Base-by-base conservation (phyloP, 2,329 filamentous ascomycete species). In the Pseudonectria foliicola region DNA sequence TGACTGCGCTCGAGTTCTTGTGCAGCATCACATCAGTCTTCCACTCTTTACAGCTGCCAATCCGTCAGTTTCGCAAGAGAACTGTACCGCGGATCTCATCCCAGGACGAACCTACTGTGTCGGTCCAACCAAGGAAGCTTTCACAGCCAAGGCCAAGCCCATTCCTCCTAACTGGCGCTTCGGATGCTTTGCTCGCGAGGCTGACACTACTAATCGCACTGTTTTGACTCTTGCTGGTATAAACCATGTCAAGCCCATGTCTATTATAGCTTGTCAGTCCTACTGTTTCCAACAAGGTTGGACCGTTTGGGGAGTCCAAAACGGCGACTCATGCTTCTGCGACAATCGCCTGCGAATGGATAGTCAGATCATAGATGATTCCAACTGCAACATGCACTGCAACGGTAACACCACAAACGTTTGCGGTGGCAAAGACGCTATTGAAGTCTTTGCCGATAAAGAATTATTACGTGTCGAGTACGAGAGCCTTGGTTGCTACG, bases 321-420 rank as follows among this genome's bases (percentile, higher is more conserved):
- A 31, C 31, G 36, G 36, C 24, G 28, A 38, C 31, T 34, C 36
- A 7, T 38, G 36, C 27, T 24, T 34, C 16, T 38, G 36, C 24
- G 31, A 38, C 15, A 29, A 24, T 23, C 36, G 28, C 3, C 36
- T 38, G 16, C 31, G 31, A 14, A 38, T 38, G 31, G 31, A 38
- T 27, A 38, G 36, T 29, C 36, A 38, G 31, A 24, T 34, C 24
- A n/a, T 38, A 13, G 36, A 34, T 24, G 28, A 31, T 34, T n/a
- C 26, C 23, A 38, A 27, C 24, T 38, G 36, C 27, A 34, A 34
- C 23, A 31, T 29, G n/a, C 15, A 34, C 15, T 38, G 36, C 31
- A 38, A 38, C 31, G 36, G 31, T 10, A 38, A 38, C 36, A 38
- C 18, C 24, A 29, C 36, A n/a, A 29, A 38, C 15, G 23, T 34